These are phyloP conservation scores for Saccharomyces jurei DNA, from an alignment of 805 yeast genomes.

Conservation along the genomic window DNA sequence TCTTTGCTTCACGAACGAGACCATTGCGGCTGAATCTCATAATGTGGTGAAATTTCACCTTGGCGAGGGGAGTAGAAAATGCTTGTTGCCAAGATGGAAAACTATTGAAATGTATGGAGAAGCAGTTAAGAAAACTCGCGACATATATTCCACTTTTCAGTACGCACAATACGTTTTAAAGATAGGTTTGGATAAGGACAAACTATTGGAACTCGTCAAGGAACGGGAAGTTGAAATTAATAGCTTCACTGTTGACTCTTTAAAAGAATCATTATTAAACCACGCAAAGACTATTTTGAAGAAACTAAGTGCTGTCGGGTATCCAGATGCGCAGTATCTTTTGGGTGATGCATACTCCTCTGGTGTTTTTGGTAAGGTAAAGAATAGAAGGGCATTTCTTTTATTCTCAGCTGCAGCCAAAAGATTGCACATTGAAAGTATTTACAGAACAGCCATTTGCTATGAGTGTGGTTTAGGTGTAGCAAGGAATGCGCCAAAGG, in stretches of 20 bases:
- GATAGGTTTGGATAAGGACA: conserved; percentile 61
- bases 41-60: conserved; percentile 43
- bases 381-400: conserved; percentile 61
- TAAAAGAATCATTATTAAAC: conserved; percentile 50
- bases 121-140: conserved; percentile 77
- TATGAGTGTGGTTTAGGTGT: conserved; percentile 90
- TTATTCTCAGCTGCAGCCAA: conserved; percentile 84
- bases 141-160: conserved; percentile 76
- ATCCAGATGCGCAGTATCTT: conserved; percentile 79
- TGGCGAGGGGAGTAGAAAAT: conserved; percentile 38
- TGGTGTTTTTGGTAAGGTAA: conserved; percentile 72
- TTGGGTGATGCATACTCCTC: conserved; percentile 79
- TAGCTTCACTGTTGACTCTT: conserved; percentile 2
- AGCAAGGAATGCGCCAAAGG: conserved; percentile 74
- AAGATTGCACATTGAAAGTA: conserved; percentile 79
- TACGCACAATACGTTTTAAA: conserved; percentile 87
- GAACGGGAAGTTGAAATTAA: neutral
- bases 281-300: conserved; percentile 66
- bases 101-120: conserved; percentile 82
- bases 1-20: conserved; percentile 27
- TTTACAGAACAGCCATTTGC: conserved; percentile 82
- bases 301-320: conserved; percentile 65
- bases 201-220: neutral
- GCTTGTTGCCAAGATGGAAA: conserved; percentile 65
- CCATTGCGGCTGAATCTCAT: conserved; percentile 45